Evolutionary conservation across 1,284 basidiomycete genomes (phyloP).

Genomic region (Tilletia horrida): DNA sequence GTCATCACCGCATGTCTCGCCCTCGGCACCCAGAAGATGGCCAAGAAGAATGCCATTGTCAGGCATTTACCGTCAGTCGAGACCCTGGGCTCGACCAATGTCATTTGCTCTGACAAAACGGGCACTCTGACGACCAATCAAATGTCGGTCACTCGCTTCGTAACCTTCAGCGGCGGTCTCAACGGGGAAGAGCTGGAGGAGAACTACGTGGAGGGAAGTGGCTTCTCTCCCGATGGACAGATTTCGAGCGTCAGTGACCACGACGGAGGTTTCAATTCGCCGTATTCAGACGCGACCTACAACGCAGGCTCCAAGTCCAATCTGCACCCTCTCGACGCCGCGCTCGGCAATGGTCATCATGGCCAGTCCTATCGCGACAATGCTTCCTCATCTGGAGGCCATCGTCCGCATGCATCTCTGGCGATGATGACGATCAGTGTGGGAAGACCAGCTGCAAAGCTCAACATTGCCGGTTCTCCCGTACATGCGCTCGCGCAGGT

Average conservation of each 20-base stretch:
- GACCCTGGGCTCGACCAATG: slow-evolving; percentile 91
- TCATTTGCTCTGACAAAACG: slow-evolving; percentile 16
- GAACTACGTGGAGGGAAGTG: slow-evolving; percentile 80
- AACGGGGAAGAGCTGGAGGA: slow-evolving; percentile 65
- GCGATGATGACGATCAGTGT: slow-evolving; percentile 25
- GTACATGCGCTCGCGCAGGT: slow-evolving; percentile 82
- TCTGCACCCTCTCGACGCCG: slow-evolving; percentile 1
- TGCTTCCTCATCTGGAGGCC: slow-evolving; percentile 56
- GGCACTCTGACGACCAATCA: slow-evolving; percentile 85
- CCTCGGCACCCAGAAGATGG: slow-evolving; percentile 95
- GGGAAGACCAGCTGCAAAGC: slow-evolving; percentile 16
- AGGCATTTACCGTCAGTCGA: slow-evolving; percentile 92
- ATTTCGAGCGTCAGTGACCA: slow-evolving; percentile 57
- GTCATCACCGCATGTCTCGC: slow-evolving; percentile 96
- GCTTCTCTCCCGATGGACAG: slow-evolving; percentile 76
- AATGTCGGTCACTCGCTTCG: slow-evolving; percentile 73
- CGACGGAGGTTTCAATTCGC: neutral
- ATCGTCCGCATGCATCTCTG: slow-evolving; percentile 14
- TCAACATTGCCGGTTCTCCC: slow-evolving; percentile 14
- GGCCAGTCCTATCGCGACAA: slow-evolving; percentile 64
- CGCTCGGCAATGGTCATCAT: slow-evolving; percentile 29
- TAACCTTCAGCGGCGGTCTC: slow-evolving; percentile 64
- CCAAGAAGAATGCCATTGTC: slow-evolving; percentile 93
- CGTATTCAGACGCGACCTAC: neutral
- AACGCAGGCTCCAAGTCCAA: neutral